phyloP scores from a whole-genome alignment of 2,329 filamentous ascomycete genomes.

The Calonectria henricotiae region DNA sequence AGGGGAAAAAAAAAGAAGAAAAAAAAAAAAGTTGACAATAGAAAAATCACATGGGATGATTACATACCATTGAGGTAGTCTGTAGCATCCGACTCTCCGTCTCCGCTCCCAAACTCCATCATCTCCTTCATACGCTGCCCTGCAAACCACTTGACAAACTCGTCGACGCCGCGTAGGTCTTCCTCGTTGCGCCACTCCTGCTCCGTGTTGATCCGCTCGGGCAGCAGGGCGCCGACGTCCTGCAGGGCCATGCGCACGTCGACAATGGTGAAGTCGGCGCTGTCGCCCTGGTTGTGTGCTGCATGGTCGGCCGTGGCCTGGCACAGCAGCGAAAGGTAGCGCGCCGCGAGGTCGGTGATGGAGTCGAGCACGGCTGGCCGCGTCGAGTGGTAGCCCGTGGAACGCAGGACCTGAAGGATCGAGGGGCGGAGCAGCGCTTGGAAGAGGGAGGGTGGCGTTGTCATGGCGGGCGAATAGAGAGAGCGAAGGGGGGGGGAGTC shows the following conservation, averaged over 20 bases:
- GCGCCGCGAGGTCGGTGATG: slow-evolving; percentile 87
- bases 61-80: slow-evolving; percentile 79
- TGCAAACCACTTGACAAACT: slow-evolving; percentile 85
- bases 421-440: slow-evolving; percentile 89
- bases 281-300: slow-evolving; percentile 76
- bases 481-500: background rate
- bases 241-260: slow-evolving; percentile 91
- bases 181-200: slow-evolving; percentile 81
- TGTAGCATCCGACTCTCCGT: slow-evolving; percentile 75
- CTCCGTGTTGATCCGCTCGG: slow-evolving; percentile 77
- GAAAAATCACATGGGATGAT: background rate
- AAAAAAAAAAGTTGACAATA: background rate
- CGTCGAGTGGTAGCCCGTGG: slow-evolving; percentile 89
- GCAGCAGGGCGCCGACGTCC: slow-evolving; percentile 82
- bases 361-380: slow-evolving; percentile 88
- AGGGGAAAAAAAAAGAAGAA: background rate
- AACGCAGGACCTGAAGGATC: slow-evolving; percentile 91
- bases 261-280: slow-evolving; percentile 68
- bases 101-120: slow-evolving; percentile 83
- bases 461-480: slow-evolving; percentile 57
- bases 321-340: slow-evolving; percentile 85
- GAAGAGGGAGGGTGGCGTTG: slow-evolving; percentile 67
- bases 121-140: slow-evolving; percentile 86
- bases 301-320: slow-evolving; percentile 82
- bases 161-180: slow-evolving; percentile 83